Evolutionary conservation across 345 rosid genomes (phyloP).

Genomic region (Carallia pectinifolia): DNA sequence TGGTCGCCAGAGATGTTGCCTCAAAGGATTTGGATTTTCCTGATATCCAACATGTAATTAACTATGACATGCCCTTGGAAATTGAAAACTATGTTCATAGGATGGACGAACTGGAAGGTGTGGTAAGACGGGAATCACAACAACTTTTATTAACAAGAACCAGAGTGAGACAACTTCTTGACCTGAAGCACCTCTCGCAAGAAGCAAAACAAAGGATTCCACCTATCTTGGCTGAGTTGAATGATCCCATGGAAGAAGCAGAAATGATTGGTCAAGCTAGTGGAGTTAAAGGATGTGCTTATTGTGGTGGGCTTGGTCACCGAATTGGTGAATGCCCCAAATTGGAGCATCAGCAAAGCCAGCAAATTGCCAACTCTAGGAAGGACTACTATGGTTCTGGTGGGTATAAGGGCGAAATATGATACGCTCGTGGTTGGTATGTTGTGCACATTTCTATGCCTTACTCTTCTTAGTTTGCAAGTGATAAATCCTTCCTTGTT

Average conservation of each 20-base stretch:
- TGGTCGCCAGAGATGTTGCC: slow-evolving; percentile 94
- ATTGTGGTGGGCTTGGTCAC: slow-evolving; percentile 93
- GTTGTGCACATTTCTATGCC: too few species aligned
- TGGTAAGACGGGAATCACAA: slow-evolving; percentile 92
- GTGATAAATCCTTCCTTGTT: too few species aligned
- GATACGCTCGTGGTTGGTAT: not conserved
- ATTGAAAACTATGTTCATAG: slow-evolving; percentile 92
- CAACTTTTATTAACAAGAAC: slow-evolving; percentile 91
- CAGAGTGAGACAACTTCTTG: slow-evolving; percentile 90
- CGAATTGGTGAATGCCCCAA: slow-evolving; percentile 86
- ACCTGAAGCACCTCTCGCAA: slow-evolving; percentile 84
- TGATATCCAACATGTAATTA: slow-evolving; percentile 85
- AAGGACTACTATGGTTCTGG: slow-evolving; percentile 90
- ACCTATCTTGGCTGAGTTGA: slow-evolving; percentile 82
- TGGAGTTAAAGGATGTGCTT: slow-evolving; percentile 92
- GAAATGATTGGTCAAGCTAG: slow-evolving; percentile 66
- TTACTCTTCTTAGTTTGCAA: too few species aligned
- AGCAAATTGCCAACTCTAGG: slow-evolving; percentile 76
- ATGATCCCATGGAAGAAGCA: slow-evolving; percentile 84
- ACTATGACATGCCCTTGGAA: slow-evolving; percentile 95
- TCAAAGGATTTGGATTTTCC: slow-evolving; percentile 94
- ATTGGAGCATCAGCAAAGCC: slow-evolving; percentile 80
- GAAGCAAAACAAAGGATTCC: slow-evolving; percentile 95
- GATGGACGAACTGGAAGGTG: slow-evolving; percentile 95
- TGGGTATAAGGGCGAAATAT: slow-evolving; percentile 87